Percentiles rank a stretch among this genome's conserved stretches.
Conservation (phyloP, 2,329 filamentous ascomycete species). For the Pyricularia pennisetigena region DNA sequence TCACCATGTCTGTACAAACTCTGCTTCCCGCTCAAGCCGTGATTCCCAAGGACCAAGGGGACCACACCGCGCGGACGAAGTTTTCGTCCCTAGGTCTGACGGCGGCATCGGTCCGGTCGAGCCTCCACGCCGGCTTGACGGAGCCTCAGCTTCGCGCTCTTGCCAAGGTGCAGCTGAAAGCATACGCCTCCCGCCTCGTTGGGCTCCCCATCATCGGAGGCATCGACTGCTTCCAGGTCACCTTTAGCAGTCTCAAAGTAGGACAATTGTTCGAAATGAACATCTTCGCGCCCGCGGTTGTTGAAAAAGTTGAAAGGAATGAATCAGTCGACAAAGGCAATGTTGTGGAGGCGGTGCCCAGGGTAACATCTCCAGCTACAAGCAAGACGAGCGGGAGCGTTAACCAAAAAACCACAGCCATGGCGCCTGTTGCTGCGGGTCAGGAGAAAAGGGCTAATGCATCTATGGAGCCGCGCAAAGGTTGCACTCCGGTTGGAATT, state of each 20-base stretch:
- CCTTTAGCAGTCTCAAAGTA: conserved; percentile 4
- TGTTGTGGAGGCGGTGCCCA: neutral
- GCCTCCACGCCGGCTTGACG: neutral
- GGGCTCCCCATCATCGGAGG: neutral
- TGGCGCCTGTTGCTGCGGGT: neutral
- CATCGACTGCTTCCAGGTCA: neutral
- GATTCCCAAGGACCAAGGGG: neutral
- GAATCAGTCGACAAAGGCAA: neutral
- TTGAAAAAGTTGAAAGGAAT: neutral
- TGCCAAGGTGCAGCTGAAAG: neutral
- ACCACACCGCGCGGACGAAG: neutral
- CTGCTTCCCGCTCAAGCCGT: neutral
- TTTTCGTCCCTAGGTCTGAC: neutral
- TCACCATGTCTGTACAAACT: conserved; percentile 1
- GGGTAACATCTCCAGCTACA: neutral
- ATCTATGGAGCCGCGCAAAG: neutral
- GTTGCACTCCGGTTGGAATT: conserved; percentile 1
- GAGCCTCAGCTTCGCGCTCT: conserved; percentile 4
- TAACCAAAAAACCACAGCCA: neutral
- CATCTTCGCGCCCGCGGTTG: conserved; percentile 3
- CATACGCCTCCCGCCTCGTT: neutral
- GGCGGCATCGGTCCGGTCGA: neutral
- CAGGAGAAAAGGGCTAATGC: neutral
- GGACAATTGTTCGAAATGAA: conserved; percentile 4
- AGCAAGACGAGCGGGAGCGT: neutral